Base-by-base conservation (phyloP, 371 early-diverging fungal genomes). In the Mortierella sp. region DNA sequence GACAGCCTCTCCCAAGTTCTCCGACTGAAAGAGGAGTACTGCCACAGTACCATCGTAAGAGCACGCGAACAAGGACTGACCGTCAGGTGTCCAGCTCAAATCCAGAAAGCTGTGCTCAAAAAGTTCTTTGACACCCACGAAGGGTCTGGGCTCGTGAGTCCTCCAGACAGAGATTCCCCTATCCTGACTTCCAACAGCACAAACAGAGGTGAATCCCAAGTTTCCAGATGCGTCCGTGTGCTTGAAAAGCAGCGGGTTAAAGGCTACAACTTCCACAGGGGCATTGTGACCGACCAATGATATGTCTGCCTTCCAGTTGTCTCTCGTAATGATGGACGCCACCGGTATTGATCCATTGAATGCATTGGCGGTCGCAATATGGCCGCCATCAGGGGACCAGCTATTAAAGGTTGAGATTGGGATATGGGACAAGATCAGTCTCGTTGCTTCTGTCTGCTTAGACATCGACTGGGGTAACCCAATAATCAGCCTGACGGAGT, bases 341-440 rank as follows among this genome's bases (percentile, higher is more conserved):
- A 95, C 89, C 28, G 95, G 93, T 53, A 91, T 86, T 34, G 82
- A 80, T 17, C 93, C 93, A 56, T 92, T 95, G 59, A 93, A 93
- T 0, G 96, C 97, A 76, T 97, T 95, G 28, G 96, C 94, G 9
- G 95, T 87, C 1, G 91, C 95, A 15, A 99, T 81, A 68, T 90
- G 92, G 26, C 88, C 87, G 14, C 97, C 99, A 61, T 97, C 97
- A 0, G 99, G 98, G 15, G 96, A 91, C 99, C 99, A 99, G 65
- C 95, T 90, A 49, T 17, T 51, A 34, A 34, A 34, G 37, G 21
- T 37, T 5, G 4, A 24, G 2, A n/a, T 37, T 19, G 5, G 19
- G 30, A 17, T 28, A 41, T 27, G 19, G 14, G 37, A 8, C 17
- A 17, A 43, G 43, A 21, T 43, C n/a, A 15, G 19, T 9, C 43